Percentiles rank a stretch among this genome's conserved stretches.
These are phyloP conservation scores for Cucumis melo DNA, from an alignment of 306 rosid genomes.

Conservation along the genomic window DNA sequence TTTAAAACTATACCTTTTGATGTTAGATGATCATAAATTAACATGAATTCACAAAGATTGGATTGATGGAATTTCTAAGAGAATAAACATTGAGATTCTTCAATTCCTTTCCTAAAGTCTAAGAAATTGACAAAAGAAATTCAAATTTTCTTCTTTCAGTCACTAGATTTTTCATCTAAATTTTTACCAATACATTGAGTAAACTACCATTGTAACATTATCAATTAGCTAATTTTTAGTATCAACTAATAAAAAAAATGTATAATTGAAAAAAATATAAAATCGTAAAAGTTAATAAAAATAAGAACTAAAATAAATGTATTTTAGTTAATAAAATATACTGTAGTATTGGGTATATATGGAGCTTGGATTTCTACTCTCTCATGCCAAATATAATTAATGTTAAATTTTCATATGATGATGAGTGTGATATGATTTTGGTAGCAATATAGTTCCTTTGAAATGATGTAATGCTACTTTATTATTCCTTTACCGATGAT, in stretches of 20 bases:
- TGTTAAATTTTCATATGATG: background rate
- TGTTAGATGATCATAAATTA: background rate
- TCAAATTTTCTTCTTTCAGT: too few species aligned
- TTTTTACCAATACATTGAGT: background rate
- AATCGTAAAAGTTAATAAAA: too few species aligned
- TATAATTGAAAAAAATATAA: background rate
- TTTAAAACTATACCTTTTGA: too few species aligned
- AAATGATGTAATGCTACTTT: background rate
- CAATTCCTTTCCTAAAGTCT: too few species aligned
- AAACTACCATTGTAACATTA: background rate
- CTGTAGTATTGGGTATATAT: background rate
- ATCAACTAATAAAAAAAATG: background rate
- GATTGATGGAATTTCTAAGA: background rate
- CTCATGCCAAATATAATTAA: background rate
- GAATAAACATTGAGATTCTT: too few species aligned
- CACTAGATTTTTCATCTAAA: background rate
- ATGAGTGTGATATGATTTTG: background rate
- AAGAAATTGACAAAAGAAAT: too few species aligned
- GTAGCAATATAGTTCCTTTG: background rate
- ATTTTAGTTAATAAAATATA: too few species aligned
- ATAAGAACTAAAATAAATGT: too few species aligned
- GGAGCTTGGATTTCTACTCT: background rate
- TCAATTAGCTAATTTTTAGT: background rate
- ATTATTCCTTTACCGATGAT: background rate
- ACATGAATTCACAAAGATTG: background rate